phyloP scores from a whole-genome alignment of 208 protist species.

The Acanthamoeba comandoni region DNA sequence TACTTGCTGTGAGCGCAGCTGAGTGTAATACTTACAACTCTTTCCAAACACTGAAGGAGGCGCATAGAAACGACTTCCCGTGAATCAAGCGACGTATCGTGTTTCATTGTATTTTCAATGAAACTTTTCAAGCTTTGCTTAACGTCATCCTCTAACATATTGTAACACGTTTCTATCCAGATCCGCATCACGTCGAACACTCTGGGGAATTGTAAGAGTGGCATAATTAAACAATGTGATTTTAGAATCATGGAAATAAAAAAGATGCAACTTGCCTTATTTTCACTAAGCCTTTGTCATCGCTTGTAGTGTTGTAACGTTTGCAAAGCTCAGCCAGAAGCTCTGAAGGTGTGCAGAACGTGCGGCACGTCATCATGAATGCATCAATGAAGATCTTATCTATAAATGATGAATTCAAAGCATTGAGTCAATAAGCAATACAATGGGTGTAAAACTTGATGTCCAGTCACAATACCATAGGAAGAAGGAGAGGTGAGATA shows the following conservation, averaged over 20 bases:
- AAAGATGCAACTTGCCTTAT: not conserved
- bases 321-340: not conserved
- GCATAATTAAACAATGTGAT: conserved; percentile 11
- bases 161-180: conserved; percentile 30
- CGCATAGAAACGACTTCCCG: conserved; percentile 4
- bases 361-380: conserved; percentile 58
- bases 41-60: conserved; percentile 37
- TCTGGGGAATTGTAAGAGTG: not conserved
- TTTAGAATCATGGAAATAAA: not conserved
- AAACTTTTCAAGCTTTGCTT: conserved; percentile 1
- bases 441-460: not conserved
- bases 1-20: too few species aligned
- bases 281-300: conserved; percentile 35
- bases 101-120: conserved; percentile 32
- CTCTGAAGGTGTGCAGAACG: conserved; percentile 18
- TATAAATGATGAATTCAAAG: not conserved
- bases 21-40: not conserved
- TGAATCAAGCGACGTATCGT: conserved; percentile 21
- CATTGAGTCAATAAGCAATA: not conserved
- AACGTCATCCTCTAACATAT: not conserved
- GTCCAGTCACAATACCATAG: conserved; percentile 1
- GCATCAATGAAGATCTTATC: conserved; percentile 57
- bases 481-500: conserved; percentile 36
- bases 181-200: conserved; percentile 66
- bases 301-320: conserved; percentile 7